Base-by-base conservation (phyloP, 805 yeast species). In the Wickerhamomyces silvicola region DNA sequence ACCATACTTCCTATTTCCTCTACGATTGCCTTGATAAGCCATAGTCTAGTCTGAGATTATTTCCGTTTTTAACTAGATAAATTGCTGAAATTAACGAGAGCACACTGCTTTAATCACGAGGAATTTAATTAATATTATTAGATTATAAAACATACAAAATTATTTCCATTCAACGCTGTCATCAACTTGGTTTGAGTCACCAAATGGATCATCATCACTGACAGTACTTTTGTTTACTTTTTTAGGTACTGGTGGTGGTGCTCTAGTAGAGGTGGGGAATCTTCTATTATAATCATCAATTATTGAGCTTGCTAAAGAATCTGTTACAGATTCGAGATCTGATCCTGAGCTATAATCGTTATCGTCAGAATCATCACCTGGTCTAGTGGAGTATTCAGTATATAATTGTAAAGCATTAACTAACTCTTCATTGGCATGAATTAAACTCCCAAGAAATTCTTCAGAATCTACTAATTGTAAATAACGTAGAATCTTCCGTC, bases 341-440 rank as follows among this genome's bases (percentile, higher is more conserved):
- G 54, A 45, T 57, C 54, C 56, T 18, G 60, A 54, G 34, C 59
- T 61, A 1, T 54, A 55, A 16, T 59, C 63, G 12, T 62, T 66
- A 6, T 68, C 66, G 34, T 67, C 74, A 28, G 58, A 58, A 19
- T 57, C 63, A 22, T 50, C 50, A 19, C 60, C 69, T 10, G 64
- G 33, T 43, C 74, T 57, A 37, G 63, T 40, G 43, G 77, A 56
- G 61, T 63, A 56, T 29, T 69, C 68, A 37, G 88, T 95, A 53
- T 75, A 88, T 32, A 64, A 59, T 45, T 76, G 74, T 46, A 92
- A 68, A 0, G 87, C 80, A 4, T 63, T 62, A 6, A 92, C 94
- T 39, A 92, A 68, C 53, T 85, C 88, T 47, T 92, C 98, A 53
- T 92, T 92, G 27, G 96, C 94, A 45, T 75, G 80, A 36, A 92